A percentile compares a stretch with the other conserved stretches of the same genome.
Conservation (phyloP, 2,329 filamentous ascomycete species). For the Macrophomina phaseolina region DNA sequence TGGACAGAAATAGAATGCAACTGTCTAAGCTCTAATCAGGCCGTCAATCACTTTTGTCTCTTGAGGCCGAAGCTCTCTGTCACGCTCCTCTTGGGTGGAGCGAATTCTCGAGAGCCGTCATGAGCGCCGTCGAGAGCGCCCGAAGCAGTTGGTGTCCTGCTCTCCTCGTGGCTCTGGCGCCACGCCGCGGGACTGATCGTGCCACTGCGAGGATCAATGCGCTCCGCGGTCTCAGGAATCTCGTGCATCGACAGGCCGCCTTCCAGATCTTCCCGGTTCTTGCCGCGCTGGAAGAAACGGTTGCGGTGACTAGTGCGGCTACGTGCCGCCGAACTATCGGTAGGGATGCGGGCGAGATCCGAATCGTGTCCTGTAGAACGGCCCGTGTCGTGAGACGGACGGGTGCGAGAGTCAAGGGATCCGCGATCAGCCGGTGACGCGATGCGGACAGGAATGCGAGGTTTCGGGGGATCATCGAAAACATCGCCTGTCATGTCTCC, state of each 20-base stretch:
- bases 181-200: conserved; percentile 40
- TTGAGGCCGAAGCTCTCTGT: conserved; percentile 5
- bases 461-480: conserved; percentile 60
- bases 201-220: conserved; percentile 44
- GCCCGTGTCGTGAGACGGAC: conserved; percentile 40
- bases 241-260: conserved; percentile 40
- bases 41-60: not conserved
- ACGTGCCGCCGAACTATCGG: conserved; percentile 41
- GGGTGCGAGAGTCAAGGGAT: conserved; percentile 32
- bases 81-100: conserved; percentile 1
- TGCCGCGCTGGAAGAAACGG: conserved; percentile 64
- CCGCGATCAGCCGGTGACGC: conserved; percentile 36
- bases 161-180: conserved; percentile 25
- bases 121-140: conserved; percentile 13
- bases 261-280: conserved; percentile 39
- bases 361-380: conserved; percentile 40
- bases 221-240: conserved; percentile 40
- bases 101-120: not conserved
- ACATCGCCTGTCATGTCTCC: conserved; percentile 69
- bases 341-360: conserved; percentile 41
- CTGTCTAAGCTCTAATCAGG: conserved; percentile 11
- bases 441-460: conserved; percentile 50
- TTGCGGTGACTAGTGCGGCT: conserved; percentile 59
- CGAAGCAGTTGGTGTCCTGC: conserved; percentile 5
- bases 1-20: conserved; percentile 12